Base-by-base conservation (phyloP, 164 flowering plant genomes). In the Chloranthus sessilifolius region DNA sequence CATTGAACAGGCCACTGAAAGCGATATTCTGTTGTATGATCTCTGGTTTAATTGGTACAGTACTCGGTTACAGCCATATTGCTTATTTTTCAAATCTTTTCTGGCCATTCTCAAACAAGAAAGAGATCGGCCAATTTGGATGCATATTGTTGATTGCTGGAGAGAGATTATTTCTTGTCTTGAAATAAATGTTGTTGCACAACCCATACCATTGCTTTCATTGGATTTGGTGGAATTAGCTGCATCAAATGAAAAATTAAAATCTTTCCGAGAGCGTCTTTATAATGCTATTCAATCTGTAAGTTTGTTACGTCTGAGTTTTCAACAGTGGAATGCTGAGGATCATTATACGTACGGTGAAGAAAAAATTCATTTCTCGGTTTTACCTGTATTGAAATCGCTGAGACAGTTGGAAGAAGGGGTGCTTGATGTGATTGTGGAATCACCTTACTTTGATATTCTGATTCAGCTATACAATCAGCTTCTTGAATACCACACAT, bases 1-100 rank as follows among this genome's bases (percentile, higher is more conserved):
- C 6, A 58, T 87, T 37, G 96, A 89, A 61, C 97, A 87, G 61
- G 99, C 83, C 15, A 69, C 70, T 51, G 83, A 70, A 58, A 60
- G 52, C 59, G 96, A 89, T 66, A 55, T 77, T 33, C 24, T 57
- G 12, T 72, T 87, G 15, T 82, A 89, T 65, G 59, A 76, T 59
- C 50, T 47, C 19, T 81, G 85, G 81, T 72, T 94, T 60, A 57
- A 63, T 41, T 78, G 83, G 82, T 69, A 74, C 52, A 61, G 60
- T 61, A 66, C 81, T 12, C 64, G 48, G 31, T 37, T 82, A 42
- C 64, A 58, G 30, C 79, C 78, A 22, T 66, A 54, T 44, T 66
- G 74, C 51, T 50, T 58, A 19, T 78, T 80, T 44, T 69, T 89
- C 27, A 34, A 47, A 30, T 61, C 62, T 36, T 77, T 68, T 54